Conservation (phyloP, 192 early-diverging fungal genomes). For the Glomus cerebriforme region DNA sequence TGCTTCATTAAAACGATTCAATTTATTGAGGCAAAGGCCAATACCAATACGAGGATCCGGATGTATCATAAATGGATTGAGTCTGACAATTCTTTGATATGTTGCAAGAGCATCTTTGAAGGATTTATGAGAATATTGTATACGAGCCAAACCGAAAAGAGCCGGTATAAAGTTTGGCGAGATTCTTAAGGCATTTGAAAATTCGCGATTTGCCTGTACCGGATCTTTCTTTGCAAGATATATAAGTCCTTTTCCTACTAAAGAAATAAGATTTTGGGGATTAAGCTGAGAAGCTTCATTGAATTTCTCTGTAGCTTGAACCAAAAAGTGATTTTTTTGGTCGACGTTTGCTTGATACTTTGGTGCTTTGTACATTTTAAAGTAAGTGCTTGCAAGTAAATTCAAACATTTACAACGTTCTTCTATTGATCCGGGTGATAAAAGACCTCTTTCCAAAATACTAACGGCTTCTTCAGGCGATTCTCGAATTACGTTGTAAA, state of each 20-base stretch:
- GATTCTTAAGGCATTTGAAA: slow-evolving; percentile 53
- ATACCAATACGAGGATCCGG: slow-evolving; percentile 83
- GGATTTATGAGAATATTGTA: slow-evolving; percentile 60
- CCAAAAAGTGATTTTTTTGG: slow-evolving; percentile 57
- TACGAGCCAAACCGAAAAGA: slow-evolving; percentile 61
- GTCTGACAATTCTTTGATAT: slow-evolving; percentile 76
- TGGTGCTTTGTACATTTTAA: not conserved
- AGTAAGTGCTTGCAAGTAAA: not conserved
- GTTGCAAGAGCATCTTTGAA: slow-evolving; percentile 67
- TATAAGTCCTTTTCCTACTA: slow-evolving; percentile 71
- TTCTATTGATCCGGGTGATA: not conserved
- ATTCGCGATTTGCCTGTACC: slow-evolving; percentile 56
- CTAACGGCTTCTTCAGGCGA: not conserved
- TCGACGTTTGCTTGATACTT: slow-evolving; percentile 4
- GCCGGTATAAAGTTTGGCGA: slow-evolving; percentile 59
- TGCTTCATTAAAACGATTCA: slow-evolving; percentile 69
- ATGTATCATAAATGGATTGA: slow-evolving; percentile 53
- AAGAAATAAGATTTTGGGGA: slow-evolving; percentile 64
- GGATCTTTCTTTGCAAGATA: slow-evolving; percentile 53
- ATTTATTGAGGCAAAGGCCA: slow-evolving; percentile 80
- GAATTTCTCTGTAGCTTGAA: slow-evolving; percentile 72
- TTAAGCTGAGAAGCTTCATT: slow-evolving; percentile 79
- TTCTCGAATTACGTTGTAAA: not conserved
- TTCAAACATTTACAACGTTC: not conserved
- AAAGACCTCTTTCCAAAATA: not conserved